phyloP scores from a whole-genome alignment of 768 basidiomycete genomes.

The Porphyrellus cyaneotinctus region DNA sequence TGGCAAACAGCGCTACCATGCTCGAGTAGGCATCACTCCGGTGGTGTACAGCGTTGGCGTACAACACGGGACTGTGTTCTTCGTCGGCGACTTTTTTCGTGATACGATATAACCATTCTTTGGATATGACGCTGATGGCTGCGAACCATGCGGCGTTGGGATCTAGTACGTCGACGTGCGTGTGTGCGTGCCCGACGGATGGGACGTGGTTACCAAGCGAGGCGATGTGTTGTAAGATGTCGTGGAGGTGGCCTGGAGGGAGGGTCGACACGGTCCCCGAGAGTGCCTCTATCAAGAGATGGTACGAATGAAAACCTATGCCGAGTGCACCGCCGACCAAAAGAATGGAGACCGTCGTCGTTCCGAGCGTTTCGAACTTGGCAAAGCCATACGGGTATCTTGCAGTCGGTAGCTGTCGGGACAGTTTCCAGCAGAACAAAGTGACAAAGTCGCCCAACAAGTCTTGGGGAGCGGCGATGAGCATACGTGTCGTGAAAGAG shows the following conservation, averaged over 20 bases:
- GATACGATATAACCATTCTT: constrained; percentile 90
- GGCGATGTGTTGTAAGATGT: constrained; percentile 55
- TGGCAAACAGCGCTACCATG: constrained; percentile 85
- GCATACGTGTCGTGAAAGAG: constrained; percentile 1
- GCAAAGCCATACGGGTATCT: constrained; percentile 85
- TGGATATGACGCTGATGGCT: constrained; percentile 67
- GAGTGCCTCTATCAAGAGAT: constrained; percentile 74
- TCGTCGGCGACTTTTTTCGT: constrained; percentile 89
- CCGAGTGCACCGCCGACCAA: constrained; percentile 81
- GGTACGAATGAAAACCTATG: constrained; percentile 87
- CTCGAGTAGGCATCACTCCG: constrained; percentile 96
- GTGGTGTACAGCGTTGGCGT: constrained; percentile 97
- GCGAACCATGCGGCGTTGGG: constrained; percentile 99
- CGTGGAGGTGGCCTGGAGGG: constrained; percentile 59
- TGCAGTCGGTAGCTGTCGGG: constrained; percentile 73
- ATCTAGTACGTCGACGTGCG: constrained; percentile 59
- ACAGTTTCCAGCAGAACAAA: constrained; percentile 82
- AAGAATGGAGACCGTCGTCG: constrained; percentile 83
- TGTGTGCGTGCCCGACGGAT: constrained; percentile 49
- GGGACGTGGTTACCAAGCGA: constrained; percentile 54
- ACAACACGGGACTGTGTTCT: constrained; percentile 85
- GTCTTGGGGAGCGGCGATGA: constrained; percentile 40
- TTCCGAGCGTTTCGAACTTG: constrained; percentile 95
- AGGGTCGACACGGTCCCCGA: constrained; percentile 59
- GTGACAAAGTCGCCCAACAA: constrained; percentile 90